Evolutionary conservation across 23 red algal genomes (phyloP), one percentile per base, ranked within the genome.

Genomic region (Gracilaria gracilis): DNA sequence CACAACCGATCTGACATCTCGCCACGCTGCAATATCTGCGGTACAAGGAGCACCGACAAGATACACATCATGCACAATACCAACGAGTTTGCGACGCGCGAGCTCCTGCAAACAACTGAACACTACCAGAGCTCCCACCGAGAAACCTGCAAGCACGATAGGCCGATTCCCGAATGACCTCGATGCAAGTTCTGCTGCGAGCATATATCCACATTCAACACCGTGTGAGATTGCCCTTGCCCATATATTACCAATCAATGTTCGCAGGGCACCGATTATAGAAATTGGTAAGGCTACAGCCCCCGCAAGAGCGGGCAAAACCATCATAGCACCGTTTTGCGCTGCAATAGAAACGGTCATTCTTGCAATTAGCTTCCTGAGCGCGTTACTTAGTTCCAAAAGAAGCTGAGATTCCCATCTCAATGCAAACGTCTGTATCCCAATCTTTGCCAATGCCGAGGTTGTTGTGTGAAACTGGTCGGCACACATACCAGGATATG

Each of bases 231-330:
- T 74, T 38, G 89, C 69, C 40, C 58, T 73, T 25, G 89, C 78
- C 89, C 89, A 92, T 66, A 84, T 92, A 36, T 92, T 92, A 19
- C 80, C 89, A 57, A 92, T 92, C n/a, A 92, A n/a, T 9, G 79
- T 84, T 17, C 79, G 59, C 40, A 92, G 49, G 8, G 89, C 89
- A 49, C 62, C 67, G 70, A 92, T 72, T 28, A 92, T 75, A n/a
- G 89, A 92, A 29, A 92, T 33, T 6, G 89, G 89, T 29, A 92
- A 34, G 2, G 89, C 89, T 33, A 92, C 89, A 4, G 89, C 89
- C 17, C 89, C 89, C n/a, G 84, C 55, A 0, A 92, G 39, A n/a
- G 79, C 89, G 28, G 89, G 79, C 20, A 74, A 2, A 2, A 84
- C 65, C 78, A 84, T 81, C 87, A 90, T 77, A 17, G 80, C 89